phyloP scores from a whole-genome alignment of 2,329 filamentous ascomycete species.

The Simplicillium aogashimaense region DNA sequence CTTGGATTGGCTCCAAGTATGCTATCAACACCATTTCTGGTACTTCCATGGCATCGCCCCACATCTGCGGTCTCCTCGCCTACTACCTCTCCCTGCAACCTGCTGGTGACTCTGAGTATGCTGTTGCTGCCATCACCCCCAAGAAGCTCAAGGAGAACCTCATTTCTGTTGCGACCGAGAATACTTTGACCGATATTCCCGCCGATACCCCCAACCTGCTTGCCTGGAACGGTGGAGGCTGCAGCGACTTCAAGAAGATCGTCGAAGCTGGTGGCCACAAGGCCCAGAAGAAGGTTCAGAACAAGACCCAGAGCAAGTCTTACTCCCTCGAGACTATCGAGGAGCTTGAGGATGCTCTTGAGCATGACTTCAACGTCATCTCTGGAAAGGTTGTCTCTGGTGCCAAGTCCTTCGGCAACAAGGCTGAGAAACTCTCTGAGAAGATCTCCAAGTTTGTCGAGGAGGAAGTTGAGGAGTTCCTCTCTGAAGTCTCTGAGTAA shows the following conservation, averaged over 20 bases:
- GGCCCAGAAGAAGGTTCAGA: constrained; percentile 24
- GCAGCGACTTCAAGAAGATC: constrained; percentile 81
- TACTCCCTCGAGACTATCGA: constrained; percentile 36
- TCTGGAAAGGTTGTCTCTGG: constrained; percentile 47
- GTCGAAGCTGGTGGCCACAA: constrained; percentile 64
- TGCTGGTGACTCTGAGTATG: constrained; percentile 78
- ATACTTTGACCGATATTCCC: constrained; percentile 72
- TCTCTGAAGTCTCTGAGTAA: constrained; percentile 33
- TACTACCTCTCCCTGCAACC: constrained; percentile 98
- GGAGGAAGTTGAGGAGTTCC: constrained; percentile 50
- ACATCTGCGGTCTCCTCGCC: constrained; percentile 90
- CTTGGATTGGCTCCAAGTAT: constrained; percentile 95
- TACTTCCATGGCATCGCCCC: constrained; percentile 98
- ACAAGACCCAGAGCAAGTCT: constrained; percentile 20
- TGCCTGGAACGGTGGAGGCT: constrained; percentile 97
- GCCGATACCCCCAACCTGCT: constrained; percentile 85
- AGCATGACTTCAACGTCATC: constrained; percentile 47
- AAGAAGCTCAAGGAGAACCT: constrained; percentile 88
- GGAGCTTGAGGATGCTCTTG: constrained; percentile 49
- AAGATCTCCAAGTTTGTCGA: constrained; percentile 55
- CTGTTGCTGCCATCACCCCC: constrained; percentile 80
- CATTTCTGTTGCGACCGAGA: constrained; percentile 71
- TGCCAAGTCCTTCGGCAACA: constrained; percentile 39
- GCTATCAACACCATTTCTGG: constrained; percentile 98
- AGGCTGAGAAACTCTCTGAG: constrained; percentile 52